These are phyloP conservation scores for Drosera capensis DNA, from an alignment of 148 eudicot species.

Conservation along the genomic window DNA sequence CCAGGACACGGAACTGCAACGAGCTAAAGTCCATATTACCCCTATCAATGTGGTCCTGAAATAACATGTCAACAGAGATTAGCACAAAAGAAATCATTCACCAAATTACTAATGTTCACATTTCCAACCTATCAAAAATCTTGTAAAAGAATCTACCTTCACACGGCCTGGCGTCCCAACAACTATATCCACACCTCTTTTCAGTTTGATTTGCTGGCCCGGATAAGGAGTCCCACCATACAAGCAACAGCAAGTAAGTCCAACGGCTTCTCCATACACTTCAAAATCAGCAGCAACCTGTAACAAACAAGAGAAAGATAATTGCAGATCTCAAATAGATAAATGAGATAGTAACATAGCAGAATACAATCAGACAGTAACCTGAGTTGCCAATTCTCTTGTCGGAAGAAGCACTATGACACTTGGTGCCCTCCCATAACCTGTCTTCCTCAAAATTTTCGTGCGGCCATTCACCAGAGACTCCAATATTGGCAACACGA, in stretches of 20 bases:
- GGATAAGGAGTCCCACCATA: conserved; percentile 73
- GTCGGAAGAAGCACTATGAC: conserved; percentile 85
- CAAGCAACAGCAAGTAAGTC: conserved; percentile 45
- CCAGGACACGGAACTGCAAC: conserved; percentile 75
- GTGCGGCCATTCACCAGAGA: conserved; percentile 68
- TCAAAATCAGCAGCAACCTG: conserved; percentile 72
- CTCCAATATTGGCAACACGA: conserved; percentile 84
- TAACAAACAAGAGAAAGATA: conserved; percentile 3
- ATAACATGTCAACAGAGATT: not conserved
- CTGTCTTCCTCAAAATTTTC: conserved; percentile 40
- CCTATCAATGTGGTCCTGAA: conserved; percentile 68
- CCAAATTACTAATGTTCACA: too few species aligned
- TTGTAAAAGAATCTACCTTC: conserved; percentile 62
- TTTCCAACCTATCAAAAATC: not conserved
- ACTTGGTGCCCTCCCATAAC: conserved; percentile 64
- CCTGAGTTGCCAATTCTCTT: conserved; percentile 90
- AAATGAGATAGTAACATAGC: not conserved
- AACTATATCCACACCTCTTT: conserved; percentile 74
- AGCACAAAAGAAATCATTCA: too few species aligned
- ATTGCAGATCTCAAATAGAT: not conserved
- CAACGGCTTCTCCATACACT: conserved; percentile 50
- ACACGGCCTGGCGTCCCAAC: conserved; percentile 88
- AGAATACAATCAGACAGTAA: conserved; percentile 6
- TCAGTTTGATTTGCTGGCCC: conserved; percentile 35
- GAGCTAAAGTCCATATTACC: conserved; percentile 63